Conservation (phyloP, 1,284 basidiomycete genomes). For the Apiotrichum mycotoxinovorans region DNA sequence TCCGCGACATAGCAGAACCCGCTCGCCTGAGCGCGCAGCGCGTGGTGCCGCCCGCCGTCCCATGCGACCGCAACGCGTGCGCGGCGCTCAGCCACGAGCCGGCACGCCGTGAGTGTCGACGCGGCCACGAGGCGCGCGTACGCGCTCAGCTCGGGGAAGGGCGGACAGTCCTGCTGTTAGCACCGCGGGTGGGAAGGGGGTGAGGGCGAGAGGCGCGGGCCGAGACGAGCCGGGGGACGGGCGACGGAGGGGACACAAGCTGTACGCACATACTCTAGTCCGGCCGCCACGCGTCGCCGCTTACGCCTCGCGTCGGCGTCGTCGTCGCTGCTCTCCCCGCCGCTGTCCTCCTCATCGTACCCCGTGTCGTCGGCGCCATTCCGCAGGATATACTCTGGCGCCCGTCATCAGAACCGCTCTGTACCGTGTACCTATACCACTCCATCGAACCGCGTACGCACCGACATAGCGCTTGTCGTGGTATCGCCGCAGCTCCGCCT, state of each 20-base stretch:
- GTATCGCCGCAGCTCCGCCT: slow-evolving; percentile 45
- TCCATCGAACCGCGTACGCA: too few species aligned
- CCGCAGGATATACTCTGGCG: slow-evolving; percentile 20
- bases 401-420: not conserved
- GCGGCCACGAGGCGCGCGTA: slow-evolving; percentile 73
- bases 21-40: slow-evolving; percentile 62
- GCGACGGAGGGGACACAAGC: not conserved
- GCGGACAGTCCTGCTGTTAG: slow-evolving; percentile 69
- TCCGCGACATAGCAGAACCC: slow-evolving; percentile 96
- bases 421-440: not conserved
- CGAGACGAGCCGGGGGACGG: not conserved
- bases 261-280: slow-evolving; percentile 62
- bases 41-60: slow-evolving; percentile 65
- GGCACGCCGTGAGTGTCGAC: slow-evolving; percentile 68
- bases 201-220: too few species aligned
- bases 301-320: slow-evolving; percentile 26
- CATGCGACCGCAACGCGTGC: slow-evolving; percentile 71
- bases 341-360: not conserved
- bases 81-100: slow-evolving; percentile 56
- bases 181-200: not conserved
- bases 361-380: not conserved
- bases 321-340: not conserved
- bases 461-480: slow-evolving; percentile 51
- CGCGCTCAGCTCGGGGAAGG: slow-evolving; percentile 63
- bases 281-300: slow-evolving; percentile 52